phyloP scores from a whole-genome alignment of 140 eudicot genomes.

The Oenanthe javanica region DNA sequence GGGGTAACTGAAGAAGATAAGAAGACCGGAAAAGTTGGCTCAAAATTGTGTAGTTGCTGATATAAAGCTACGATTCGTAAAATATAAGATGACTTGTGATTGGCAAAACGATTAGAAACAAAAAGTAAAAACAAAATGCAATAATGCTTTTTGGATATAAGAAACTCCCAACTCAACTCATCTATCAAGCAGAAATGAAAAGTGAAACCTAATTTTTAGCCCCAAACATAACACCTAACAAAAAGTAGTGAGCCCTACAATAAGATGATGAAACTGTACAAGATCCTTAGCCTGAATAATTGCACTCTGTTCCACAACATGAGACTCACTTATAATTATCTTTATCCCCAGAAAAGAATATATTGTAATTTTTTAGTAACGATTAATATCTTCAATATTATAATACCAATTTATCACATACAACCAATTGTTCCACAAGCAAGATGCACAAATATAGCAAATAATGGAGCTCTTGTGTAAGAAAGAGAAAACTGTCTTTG shows the following conservation, averaged over 20 bases:
- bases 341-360: background rate
- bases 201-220: background rate
- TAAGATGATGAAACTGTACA: background rate
- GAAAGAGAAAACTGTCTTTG: background rate
- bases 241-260: background rate
- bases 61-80: slow-evolving; percentile 39
- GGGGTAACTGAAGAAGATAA: slow-evolving; percentile 31
- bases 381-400: background rate
- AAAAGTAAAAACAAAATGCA: background rate
- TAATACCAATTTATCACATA: background rate
- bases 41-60: slow-evolving; percentile 71
- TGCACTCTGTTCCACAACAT: background rate
- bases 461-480: background rate
- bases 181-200: background rate
- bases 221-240: background rate
- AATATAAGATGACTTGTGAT: background rate
- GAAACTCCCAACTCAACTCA: background rate
- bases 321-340: background rate
- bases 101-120: background rate
- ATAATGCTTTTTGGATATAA: background rate
- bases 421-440: background rate
- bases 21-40: slow-evolving; percentile 30
- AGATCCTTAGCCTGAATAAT: background rate
- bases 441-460: background rate
- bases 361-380: background rate